These are phyloP conservation scores for Geotrichum australiense DNA, from an alignment of 1,139 yeast species.

Conservation along the genomic window DNA sequence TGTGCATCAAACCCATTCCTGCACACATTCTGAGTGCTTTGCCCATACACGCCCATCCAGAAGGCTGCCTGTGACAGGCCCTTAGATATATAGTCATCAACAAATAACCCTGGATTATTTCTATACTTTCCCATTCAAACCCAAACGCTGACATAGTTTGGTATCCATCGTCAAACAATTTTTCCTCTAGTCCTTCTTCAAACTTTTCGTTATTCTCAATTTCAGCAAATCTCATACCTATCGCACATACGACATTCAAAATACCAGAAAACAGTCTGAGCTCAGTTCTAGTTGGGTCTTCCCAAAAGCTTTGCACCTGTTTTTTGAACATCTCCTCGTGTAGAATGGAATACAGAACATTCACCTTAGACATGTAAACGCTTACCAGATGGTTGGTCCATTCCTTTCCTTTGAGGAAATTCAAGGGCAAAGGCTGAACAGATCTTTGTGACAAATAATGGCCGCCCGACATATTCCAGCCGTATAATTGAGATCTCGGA, in stretches of 20 bases:
- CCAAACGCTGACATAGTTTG: slow-evolving; percentile 43
- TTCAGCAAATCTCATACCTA: slow-evolving; percentile 49
- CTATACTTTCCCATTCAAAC: slow-evolving; percentile 65
- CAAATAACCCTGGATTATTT: slow-evolving; percentile 58
- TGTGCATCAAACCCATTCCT: slow-evolving; percentile 48
- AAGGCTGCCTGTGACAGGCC: slow-evolving; percentile 50
- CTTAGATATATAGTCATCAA: slow-evolving; percentile 50
- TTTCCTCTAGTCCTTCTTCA: slow-evolving; percentile 44
- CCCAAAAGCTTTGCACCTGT: slow-evolving; percentile 41
- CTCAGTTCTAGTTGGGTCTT: slow-evolving; percentile 22
- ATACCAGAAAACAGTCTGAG: slow-evolving; percentile 46
- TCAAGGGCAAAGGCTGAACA: slow-evolving; percentile 30
- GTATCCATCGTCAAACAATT: slow-evolving; percentile 46
- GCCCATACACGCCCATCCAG: slow-evolving; percentile 48
- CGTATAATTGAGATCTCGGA: slow-evolving; percentile 56
- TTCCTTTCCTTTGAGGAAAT: slow-evolving; percentile 8
- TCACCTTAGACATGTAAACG: slow-evolving; percentile 45
- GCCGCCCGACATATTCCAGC: slow-evolving; percentile 63
- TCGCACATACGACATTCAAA: slow-evolving; percentile 45
- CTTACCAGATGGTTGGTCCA: slow-evolving; percentile 28
- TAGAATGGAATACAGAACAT: slow-evolving; percentile 48
- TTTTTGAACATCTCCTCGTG: slow-evolving; percentile 51
- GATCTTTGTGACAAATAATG: slow-evolving; percentile 42
- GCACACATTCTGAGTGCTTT: slow-evolving; percentile 49
- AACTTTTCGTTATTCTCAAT: slow-evolving; percentile 32